phyloP scores from a whole-genome alignment of 2,329 filamentous ascomycete species.

The Cladosporium sp. region DNA sequence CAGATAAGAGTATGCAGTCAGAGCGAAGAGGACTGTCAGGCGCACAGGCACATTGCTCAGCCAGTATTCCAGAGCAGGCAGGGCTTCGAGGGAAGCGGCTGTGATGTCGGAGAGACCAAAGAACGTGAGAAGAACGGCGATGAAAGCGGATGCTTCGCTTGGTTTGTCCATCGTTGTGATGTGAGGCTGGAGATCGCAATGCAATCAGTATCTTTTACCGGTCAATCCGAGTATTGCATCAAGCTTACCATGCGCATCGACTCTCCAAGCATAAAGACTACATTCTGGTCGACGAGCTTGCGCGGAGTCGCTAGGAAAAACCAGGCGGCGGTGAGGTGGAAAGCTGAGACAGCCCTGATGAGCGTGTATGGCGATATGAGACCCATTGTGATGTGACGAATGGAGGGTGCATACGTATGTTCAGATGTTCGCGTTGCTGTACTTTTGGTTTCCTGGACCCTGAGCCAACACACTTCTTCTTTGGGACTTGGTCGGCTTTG shows the following conservation, averaged over 20 bases:
- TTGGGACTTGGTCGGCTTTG: neutral
- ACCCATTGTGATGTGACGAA: constrained; percentile 55
- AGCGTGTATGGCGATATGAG: constrained; percentile 76
- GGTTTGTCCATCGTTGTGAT: constrained; percentile 64
- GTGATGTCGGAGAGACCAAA: constrained; percentile 47
- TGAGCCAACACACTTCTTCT: neutral
- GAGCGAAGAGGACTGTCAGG: constrained; percentile 56
- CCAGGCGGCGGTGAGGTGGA: constrained; percentile 78
- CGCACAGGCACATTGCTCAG: constrained; percentile 58
- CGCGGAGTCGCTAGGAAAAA: constrained; percentile 74
- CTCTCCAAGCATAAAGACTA: constrained; percentile 78
- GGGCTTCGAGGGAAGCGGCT: constrained; percentile 42
- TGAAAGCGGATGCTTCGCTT: constrained; percentile 62
- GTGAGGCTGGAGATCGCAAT: constrained; percentile 48
- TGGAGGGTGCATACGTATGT: neutral
- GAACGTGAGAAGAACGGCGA: constrained; percentile 67
- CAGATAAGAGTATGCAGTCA: constrained; percentile 63
- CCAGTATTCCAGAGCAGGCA: constrained; percentile 44
- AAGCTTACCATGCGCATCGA: constrained; percentile 70
- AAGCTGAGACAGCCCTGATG: constrained; percentile 75
- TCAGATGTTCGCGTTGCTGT: neutral
- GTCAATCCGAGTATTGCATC: neutral
- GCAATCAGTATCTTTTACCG: neutral
- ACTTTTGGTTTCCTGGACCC: neutral
- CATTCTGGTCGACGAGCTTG: constrained; percentile 69